These are phyloP conservation scores for Penicillium sp. DNA, from an alignment of 2,329 filamentous ascomycete species.

Conservation along the genomic window DNA sequence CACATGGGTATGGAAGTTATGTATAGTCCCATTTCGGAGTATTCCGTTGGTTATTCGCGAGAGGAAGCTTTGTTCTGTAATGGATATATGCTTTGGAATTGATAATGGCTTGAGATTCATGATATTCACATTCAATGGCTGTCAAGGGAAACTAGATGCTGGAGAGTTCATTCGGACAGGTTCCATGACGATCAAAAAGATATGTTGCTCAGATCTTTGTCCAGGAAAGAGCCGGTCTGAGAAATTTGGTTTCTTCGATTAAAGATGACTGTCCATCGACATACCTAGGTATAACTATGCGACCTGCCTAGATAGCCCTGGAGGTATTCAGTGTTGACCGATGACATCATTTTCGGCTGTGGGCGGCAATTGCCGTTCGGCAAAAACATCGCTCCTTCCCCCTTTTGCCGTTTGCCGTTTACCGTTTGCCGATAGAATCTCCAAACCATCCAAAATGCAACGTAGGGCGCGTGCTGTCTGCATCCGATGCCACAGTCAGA, in stretches of 20 bases:
- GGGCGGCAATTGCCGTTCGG: background rate
- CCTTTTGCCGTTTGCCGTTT: background rate
- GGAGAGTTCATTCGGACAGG: background rate
- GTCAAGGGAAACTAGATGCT: no score
- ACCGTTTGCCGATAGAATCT: background rate
- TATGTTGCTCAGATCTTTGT: no score
- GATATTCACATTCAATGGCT: background rate
- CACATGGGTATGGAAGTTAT: background rate
- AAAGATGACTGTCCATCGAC: background rate
- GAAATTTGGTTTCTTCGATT: no score
- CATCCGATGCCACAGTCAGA: conserved; percentile 4
- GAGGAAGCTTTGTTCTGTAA: background rate
- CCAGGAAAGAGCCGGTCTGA: no score
- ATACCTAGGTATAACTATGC: background rate
- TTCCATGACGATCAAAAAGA: no score
- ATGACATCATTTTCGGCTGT: background rate
- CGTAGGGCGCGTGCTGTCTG: conserved; percentile 9
- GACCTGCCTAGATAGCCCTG: no score
- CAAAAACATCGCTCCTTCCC: background rate
- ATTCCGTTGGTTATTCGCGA: background rate
- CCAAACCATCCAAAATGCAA: background rate
- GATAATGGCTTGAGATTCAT: background rate
- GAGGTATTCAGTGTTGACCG: no score
- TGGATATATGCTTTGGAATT: background rate
- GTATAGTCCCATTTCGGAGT: background rate